phyloP scores from a whole-genome alignment of 2,329 filamentous ascomycete species.

The Huntiella bhutanensis region DNA sequence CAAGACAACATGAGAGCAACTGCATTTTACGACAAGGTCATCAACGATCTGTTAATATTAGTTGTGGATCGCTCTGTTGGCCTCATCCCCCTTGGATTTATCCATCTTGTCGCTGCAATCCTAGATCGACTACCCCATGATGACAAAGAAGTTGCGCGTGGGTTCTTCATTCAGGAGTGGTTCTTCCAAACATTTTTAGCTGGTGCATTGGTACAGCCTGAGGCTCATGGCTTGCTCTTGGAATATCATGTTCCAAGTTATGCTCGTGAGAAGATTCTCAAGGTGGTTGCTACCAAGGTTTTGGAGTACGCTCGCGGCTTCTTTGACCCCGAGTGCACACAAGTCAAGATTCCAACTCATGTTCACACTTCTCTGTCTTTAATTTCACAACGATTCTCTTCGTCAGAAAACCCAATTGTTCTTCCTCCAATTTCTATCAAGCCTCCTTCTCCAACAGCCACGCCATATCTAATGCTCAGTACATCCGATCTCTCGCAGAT shows the following conservation, averaged over 20 bases:
- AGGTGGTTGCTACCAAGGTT: constrained; percentile 62
- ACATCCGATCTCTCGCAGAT: constrained; percentile 62
- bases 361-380: constrained; percentile 21
- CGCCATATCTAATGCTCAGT: constrained; percentile 58
- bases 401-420: no score
- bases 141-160: constrained; percentile 54
- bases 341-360: constrained; percentile 38
- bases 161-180: constrained; percentile 78
- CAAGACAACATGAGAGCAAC: constrained; percentile 70
- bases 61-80: constrained; percentile 70
- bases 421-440: no score
- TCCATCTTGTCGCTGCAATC: constrained; percentile 73
- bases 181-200: constrained; percentile 77
- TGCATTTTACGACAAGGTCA: constrained; percentile 71
- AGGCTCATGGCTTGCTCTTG: constrained; percentile 60
- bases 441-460: no score
- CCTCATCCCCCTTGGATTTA: constrained; percentile 67
- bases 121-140: constrained; percentile 56
- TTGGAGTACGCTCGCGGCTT: constrained; percentile 65
- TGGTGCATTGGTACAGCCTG: constrained; percentile 70
- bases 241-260: constrained; percentile 88
- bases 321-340: constrained; percentile 30
- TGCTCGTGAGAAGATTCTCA: constrained; percentile 63
- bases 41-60: constrained; percentile 65
- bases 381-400: no score